Evolutionary conservation across 2,329 filamentous ascomycete genomes (phyloP).

Genomic region (Fusarium brevicatenulatum): DNA sequence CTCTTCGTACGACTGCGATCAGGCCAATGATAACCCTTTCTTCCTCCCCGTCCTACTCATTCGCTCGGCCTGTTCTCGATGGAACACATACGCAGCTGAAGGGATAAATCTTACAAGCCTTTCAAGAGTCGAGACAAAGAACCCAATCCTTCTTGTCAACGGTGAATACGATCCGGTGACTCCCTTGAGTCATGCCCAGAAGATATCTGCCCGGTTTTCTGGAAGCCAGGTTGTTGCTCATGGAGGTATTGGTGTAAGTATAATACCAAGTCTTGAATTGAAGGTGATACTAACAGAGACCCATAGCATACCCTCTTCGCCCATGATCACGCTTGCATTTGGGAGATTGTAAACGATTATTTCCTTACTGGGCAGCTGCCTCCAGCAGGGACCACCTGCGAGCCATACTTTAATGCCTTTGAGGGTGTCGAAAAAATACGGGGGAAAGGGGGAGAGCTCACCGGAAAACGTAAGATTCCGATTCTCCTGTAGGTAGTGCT

Average conservation of each 20-base stretch:
- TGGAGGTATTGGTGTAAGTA: not conserved
- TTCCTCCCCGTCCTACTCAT: too few species aligned
- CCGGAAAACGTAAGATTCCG: not conserved
- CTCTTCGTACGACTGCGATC: too few species aligned
- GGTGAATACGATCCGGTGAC: not conserved
- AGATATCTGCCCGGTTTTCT: not conserved
- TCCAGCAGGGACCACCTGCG: accelerated
- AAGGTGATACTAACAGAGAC: not conserved
- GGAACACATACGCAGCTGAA: not conserved
- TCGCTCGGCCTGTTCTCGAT: not conserved
- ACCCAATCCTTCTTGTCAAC: not conserved
- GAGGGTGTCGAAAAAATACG: accelerated
- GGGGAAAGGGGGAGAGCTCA: accelerated
- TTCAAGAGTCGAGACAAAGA: not conserved
- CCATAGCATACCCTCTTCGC: too few species aligned
- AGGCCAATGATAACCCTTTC: not conserved
- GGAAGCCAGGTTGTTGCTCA: not conserved
- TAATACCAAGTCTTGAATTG: not conserved
- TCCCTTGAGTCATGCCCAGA: not conserved
- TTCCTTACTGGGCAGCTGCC: not conserved
- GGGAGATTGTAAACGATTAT: not conserved
- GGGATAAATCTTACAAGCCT: not conserved
- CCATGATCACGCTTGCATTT: too few species aligned
- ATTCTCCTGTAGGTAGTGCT: not conserved
- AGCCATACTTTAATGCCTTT: not conserved